Conservation (phyloP, 306 rosid species). For the Argentina anserina region DNA sequence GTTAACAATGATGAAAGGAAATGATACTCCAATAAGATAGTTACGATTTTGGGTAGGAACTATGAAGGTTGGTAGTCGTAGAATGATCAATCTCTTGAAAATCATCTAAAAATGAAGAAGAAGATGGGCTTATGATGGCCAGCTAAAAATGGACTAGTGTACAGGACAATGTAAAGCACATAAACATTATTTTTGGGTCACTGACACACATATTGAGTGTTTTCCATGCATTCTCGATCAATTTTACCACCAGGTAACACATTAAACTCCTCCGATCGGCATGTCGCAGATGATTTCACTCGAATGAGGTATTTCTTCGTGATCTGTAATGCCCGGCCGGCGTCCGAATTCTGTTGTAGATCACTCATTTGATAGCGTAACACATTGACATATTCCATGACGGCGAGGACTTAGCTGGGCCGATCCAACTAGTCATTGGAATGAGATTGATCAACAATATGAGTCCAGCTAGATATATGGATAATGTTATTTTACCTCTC, state of each 20-base stretch:
- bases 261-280: neutral
- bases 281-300: neutral
- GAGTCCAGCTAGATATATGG: neutral
- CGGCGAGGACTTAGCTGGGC: neutral
- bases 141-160: too few species aligned
- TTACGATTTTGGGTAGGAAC: neutral
- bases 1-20: neutral
- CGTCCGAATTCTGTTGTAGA: neutral
- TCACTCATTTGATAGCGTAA: neutral
- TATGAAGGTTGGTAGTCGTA: too few species aligned
- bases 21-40: constrained; percentile 3
- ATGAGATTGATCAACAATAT: neutral
- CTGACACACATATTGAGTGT: too few species aligned
- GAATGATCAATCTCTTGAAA: too few species aligned
- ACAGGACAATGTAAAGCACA: too few species aligned
- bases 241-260: neutral
- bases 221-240: neutral
- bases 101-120: too few species aligned
- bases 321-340: neutral
- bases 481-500: neutral
- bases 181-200: too few species aligned
- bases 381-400: neutral
- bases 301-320: too few species aligned
- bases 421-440: neutral
- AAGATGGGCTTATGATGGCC: too few species aligned